phyloP scores from a whole-genome alignment of 495 filamentous ascomycete species.

The Darksidea phi region DNA sequence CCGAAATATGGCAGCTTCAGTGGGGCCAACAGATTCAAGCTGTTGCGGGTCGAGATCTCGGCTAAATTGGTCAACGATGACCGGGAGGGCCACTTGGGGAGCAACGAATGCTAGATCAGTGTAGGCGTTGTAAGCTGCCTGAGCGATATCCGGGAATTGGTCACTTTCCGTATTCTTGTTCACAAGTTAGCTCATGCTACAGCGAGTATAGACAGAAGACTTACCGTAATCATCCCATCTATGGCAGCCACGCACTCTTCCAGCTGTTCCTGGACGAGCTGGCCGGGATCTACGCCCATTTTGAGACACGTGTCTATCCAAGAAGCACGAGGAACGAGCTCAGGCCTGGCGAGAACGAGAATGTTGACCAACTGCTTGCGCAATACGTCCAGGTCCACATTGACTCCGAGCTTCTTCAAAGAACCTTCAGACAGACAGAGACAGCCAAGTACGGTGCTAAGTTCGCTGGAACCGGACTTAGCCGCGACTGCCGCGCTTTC shows the following conservation, averaged over 20 bases:
- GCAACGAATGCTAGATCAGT: slow-evolving; percentile 93
- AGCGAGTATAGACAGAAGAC: neutral
- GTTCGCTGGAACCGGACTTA: slow-evolving; percentile 60
- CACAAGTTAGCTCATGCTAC: neutral
- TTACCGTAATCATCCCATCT: slow-evolving; percentile 52
- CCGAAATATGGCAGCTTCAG: slow-evolving; percentile 85
- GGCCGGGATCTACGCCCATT: slow-evolving; percentile 76
- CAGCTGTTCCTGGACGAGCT: slow-evolving; percentile 58
- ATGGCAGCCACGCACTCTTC: slow-evolving; percentile 55
- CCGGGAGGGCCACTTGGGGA: slow-evolving; percentile 74
- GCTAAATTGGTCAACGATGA: slow-evolving; percentile 69
- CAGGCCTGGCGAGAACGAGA: slow-evolving; percentile 72
- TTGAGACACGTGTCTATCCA: slow-evolving; percentile 89
- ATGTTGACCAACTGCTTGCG: slow-evolving; percentile 62
- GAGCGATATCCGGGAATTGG: slow-evolving; percentile 48
- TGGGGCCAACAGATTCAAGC: slow-evolving; percentile 69
- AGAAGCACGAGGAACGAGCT: slow-evolving; percentile 69
- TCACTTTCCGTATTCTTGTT: slow-evolving; percentile 17
- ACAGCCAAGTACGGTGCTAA: slow-evolving; percentile 65
- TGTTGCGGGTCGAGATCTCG: slow-evolving; percentile 66
- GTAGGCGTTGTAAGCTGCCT: slow-evolving; percentile 74
- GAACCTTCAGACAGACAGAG: slow-evolving; percentile 60
- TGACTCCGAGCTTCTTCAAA: slow-evolving; percentile 42
- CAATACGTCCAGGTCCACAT: slow-evolving; percentile 39
- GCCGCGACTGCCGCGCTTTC: slow-evolving; percentile 70